Base-by-base conservation (phyloP, 176 grass and related monocot genomes). In the Pontederia crassipes region DNA sequence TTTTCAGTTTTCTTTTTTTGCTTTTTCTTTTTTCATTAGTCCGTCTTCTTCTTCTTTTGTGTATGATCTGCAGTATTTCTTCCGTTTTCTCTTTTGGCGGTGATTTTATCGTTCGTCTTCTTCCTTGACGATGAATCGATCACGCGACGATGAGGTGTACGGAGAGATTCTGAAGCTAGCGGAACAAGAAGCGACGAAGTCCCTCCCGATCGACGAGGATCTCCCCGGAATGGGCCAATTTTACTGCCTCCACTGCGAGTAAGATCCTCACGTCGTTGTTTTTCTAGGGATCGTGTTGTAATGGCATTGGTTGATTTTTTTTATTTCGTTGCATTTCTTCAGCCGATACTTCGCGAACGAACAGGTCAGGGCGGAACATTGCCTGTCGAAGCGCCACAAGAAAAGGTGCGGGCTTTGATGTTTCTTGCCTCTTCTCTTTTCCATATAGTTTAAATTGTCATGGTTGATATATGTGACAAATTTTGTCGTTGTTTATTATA, bases 211-310 rank as follows among this genome's bases (percentile, higher is more conserved):
- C 18, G 93, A 98, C 49, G 87, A 83, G 50, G 93, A 98, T 45
- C 87, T 92, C 29, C 87, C 87, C 3, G 93, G 93, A 57, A 80
- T 98, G 84, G 93, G 87, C 2, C 93, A 98, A 69, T 98, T 92
- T 72, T 92, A 98, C 78, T 98, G 93, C 65, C 59, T 85, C 71
- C 93, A 92, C 65, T 98, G 92, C 92, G 87, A 97, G 92, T 97
- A 88, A 52, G 10, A 11, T 68, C 17, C 27, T 26, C 2, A 17
- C 50, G 10, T 57, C 4, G 28, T 45, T 40, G 8, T 55, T 17
- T 49, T 16, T 45, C 28, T 70, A 15, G 2, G 18, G 13, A 15
- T 45, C 12, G 12, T 48, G 2, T 50, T 57, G 18, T 40, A 58
- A 60, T 26, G 5, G 54, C 27, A 27, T 53, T 67, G 15, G 56